Base-by-base conservation (phyloP, 139 green algal species). In the Chlamydomonas eustigma region DNA sequence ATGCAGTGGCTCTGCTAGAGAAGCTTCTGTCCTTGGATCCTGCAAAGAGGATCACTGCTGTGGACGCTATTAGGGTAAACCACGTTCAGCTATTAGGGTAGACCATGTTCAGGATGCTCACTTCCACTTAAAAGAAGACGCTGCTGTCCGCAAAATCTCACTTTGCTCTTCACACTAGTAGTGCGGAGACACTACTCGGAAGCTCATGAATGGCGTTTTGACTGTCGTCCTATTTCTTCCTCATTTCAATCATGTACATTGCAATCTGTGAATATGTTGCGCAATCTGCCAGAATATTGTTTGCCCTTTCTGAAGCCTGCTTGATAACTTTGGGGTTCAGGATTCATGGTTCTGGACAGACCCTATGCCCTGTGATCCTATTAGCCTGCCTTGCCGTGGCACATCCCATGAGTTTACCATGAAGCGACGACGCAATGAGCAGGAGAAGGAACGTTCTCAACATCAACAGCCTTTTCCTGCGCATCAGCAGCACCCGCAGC, bases 11-110 rank as follows among this genome's bases (percentile, higher is more conserved):
- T 51, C 88, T 97, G 66, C 72, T 97, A 68, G 77, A 89, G 38
- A 76, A 81, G 33, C 77, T 97, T 83, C 87, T 97, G 67, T 32
- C 64, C 5, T 77, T 95, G 5, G 80, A 96, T 71, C 92, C 92
- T 4, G 82, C 79, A 4, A 85, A 87, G 28, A 84, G 92, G 2
- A 86, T 95, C 37, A 73, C 36, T 0, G 91, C 92, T 1, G 37
- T 64, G 1, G 82, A 89, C 1, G 89, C 91, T 0, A 50, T 87
- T 39, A 73, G 75, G 79, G 89, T 8, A 32, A 35, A n/a, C n/a
- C n/a, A n/a, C n/a, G n/a, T n/a, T n/a, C n/a, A n/a, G n/a, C n/a
- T n/a, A n/a, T n/a, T n/a, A n/a, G n/a, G n/a, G n/a, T n/a, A n/a
- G n/a, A n/a, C n/a, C n/a, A n/a, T n/a, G n/a, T n/a, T n/a, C n/a